Percentiles rank a stretch among this genome's conserved stretches.
These are phyloP conservation scores for Xerocomellus chrysenteron DNA, from an alignment of 768 basidiomycete species.

Conservation along the genomic window DNA sequence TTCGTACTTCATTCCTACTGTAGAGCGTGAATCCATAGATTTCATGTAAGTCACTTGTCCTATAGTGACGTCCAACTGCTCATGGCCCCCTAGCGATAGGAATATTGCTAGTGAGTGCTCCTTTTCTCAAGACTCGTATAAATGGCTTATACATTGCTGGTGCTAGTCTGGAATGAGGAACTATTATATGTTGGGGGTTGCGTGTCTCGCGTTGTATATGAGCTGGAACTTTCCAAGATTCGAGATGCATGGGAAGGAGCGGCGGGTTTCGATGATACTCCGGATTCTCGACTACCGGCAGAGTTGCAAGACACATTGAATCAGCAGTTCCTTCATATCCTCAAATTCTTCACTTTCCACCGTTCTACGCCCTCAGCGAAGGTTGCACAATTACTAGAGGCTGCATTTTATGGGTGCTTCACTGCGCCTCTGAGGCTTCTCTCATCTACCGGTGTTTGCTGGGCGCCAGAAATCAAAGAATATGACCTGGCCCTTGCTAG, in stretches of 20 bases:
- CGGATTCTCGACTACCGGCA: not conserved
- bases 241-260: not conserved
- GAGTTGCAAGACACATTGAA: not conserved
- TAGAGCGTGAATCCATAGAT: not conserved
- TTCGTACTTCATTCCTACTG: not conserved
- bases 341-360: conserved; percentile 45
- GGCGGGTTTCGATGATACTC: not conserved
- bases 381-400: conserved; percentile 66
- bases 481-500: conserved; percentile 62
- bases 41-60: not conserved
- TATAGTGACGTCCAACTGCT: not conserved
- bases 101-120: not conserved
- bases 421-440: not conserved
- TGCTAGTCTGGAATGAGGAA: not conserved
- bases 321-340: conserved; percentile 73
- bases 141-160: no score
- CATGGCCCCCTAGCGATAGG: not conserved
- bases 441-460: conserved; percentile 45
- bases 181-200: not conserved
- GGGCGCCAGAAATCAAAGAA: conserved; percentile 63
- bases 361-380: conserved; percentile 66
- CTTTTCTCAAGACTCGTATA: no score
- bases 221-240: not conserved
- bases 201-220: not conserved
- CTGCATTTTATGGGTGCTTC: conserved; percentile 72